Base-by-base conservation (phyloP, 108 stramenopile species). In the Discostella stelligeroides region DNA sequence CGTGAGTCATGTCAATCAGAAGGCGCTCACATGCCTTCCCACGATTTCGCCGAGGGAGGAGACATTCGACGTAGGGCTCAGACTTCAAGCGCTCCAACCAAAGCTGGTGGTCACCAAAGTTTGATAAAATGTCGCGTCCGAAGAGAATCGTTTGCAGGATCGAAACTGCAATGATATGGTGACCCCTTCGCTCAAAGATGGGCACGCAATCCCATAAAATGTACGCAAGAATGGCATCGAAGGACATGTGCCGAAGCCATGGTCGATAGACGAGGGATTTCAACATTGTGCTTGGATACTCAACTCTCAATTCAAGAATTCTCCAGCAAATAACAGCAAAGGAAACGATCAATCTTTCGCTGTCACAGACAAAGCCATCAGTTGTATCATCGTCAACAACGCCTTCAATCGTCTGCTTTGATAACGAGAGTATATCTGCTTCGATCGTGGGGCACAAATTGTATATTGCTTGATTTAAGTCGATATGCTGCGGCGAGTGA, bases 1-100 rank as follows among this genome's bases (percentile, higher is more conserved):
- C n/a, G 66, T 94, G 93, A 13, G 71, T 72, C 24, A 81, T 72
- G 60, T 94, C 90, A 56, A 94, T 83, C 9, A 91, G 42, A 18
- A 94, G 64, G 9, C 93, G 76, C 17, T 90, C 90, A 34, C 84
- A 85, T 29, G 90, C 90, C 68, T 94, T 94, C 11, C 93, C 93
- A 37, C 90, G 79, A 43, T 86, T 84, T 60, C 90, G 70, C 40
- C 93, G 60, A 7, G 86, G 84, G 8, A 92, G 60, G 11, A 88
- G 46, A 27, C 65, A 60, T 25, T 63, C 28, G 9, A 75, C 67
- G 27, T 70, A 69, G 18, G 70, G 61, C 23, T 57, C 45, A 34
- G 38, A 15, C 25, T 61, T 55, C 40, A 60, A 47, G 23, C 51
- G 51, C 9, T n/a, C 46, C 42, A 63, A 25, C 14, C 42, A 29